Percentiles rank a stretch among this genome's conserved stretches.
Conservation (phyloP, 75 land plant species). For the Isoetes taiwanensis region DNA sequence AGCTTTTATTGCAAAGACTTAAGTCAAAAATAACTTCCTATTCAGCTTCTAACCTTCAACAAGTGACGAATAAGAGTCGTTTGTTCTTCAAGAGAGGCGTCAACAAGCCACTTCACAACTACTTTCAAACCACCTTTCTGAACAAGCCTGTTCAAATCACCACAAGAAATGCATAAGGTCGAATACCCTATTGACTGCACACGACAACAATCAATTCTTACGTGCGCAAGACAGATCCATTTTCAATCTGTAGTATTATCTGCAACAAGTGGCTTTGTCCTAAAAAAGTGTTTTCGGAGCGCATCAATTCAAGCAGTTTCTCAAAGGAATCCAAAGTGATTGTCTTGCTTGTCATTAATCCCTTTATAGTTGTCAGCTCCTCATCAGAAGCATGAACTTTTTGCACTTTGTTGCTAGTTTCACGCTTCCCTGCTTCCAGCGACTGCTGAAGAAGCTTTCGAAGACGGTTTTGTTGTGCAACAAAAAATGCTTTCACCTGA, state of each 20-base stretch:
- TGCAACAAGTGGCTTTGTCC: slow-evolving; percentile 80
- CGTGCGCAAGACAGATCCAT: slow-evolving; percentile 48
- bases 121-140: slow-evolving; percentile 70
- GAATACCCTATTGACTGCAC: neutral
- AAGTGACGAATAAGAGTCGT: slow-evolving; percentile 52
- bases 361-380: neutral
- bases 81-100: slow-evolving; percentile 78
- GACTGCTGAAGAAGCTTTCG: slow-evolving; percentile 46
- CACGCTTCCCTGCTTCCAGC: slow-evolving; percentile 34
- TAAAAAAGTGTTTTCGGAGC: slow-evolving; percentile 53
- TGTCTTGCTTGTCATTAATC: neutral
- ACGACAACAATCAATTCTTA: slow-evolving; percentile 15
- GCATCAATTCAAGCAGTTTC: slow-evolving; percentile 46
- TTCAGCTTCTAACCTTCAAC: slow-evolving; percentile 38
- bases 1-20: neutral
- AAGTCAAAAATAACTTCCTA: neutral
- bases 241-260: slow-evolving; percentile 48
- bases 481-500: slow-evolving; percentile 78
- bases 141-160: slow-evolving; percentile 42
- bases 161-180: neutral
- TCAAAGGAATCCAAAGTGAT: slow-evolving; percentile 23
- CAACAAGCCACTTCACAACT: slow-evolving; percentile 57
- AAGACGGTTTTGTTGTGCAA: slow-evolving; percentile 57
- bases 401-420: slow-evolving; percentile 4
- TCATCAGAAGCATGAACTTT: neutral